phyloP scores from a whole-genome alignment of 306 rosid species.

The Castanea crenata region DNA sequence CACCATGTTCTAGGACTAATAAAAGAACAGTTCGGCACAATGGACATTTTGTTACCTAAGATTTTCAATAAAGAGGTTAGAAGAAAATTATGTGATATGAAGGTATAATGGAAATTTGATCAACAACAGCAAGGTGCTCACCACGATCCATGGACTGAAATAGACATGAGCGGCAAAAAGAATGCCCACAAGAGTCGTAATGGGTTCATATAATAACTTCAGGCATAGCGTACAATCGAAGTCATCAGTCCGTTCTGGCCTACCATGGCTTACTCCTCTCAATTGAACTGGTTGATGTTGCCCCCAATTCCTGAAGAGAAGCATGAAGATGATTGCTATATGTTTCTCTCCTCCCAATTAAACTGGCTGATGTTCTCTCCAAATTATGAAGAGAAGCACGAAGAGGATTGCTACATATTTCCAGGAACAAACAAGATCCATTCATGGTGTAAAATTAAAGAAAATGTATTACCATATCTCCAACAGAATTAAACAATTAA shows the following conservation, averaged over 20 bases:
- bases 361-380: constrained; percentile 49
- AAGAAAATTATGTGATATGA: constrained; percentile 10
- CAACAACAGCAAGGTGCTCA: constrained; percentile 41
- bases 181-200: constrained; percentile 98
- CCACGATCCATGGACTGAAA: constrained; percentile 96
- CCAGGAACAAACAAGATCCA: constrained; percentile 34
- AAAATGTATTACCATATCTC: not conserved
- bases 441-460: not conserved
- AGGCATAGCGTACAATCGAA: constrained; percentile 91
- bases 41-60: constrained; percentile 95
- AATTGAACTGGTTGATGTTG: constrained; percentile 33
- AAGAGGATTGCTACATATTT: constrained; percentile 64
- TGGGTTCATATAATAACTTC: constrained; percentile 81
- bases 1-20: constrained; percentile 84
- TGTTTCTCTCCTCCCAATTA: constrained; percentile 31
- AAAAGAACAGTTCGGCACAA: constrained; percentile 95
- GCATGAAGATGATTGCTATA: constrained; percentile 66
- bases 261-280: constrained; percentile 45
- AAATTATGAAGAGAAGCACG: constrained; percentile 60
- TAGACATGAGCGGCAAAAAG: constrained; percentile 89
- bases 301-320: constrained; percentile 67
- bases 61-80: constrained; percentile 36
- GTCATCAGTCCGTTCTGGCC: constrained; percentile 75
- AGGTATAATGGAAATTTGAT: constrained; percentile 12
- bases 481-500: not conserved